These are phyloP conservation scores for Catunica adiposa DNA, from an alignment of 2,329 filamentous ascomycete species.

Conservation along the genomic window DNA sequence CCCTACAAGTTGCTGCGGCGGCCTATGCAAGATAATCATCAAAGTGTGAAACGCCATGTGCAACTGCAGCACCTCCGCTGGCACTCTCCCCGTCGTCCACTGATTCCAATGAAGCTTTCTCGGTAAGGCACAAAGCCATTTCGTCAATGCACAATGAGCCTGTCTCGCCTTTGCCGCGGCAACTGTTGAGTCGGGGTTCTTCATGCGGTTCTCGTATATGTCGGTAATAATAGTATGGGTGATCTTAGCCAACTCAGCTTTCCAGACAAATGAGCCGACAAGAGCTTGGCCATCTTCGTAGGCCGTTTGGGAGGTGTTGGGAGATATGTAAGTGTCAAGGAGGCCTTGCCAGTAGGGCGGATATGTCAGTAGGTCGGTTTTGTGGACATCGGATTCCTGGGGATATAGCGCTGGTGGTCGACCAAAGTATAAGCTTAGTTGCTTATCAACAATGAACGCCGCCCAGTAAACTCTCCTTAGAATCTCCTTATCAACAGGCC, in stretches of 20 bases:
- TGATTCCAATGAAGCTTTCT: slow-evolving; percentile 34
- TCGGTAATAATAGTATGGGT: slow-evolving; percentile 33
- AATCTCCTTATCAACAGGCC: slow-evolving; percentile 29
- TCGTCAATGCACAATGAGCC: slow-evolving; percentile 30
- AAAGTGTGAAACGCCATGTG: slow-evolving; percentile 35
- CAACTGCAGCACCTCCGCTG: slow-evolving; percentile 30
- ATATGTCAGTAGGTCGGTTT: slow-evolving; percentile 32
- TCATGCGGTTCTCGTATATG: slow-evolving; percentile 31
- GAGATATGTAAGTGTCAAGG: slow-evolving; percentile 31
- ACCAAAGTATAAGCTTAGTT: slow-evolving; percentile 34
- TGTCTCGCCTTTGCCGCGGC: slow-evolving; percentile 27
- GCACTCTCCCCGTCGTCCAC: slow-evolving; percentile 31
- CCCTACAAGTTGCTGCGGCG: slow-evolving; percentile 28
- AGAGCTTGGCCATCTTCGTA: slow-evolving; percentile 30
- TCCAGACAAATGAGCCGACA: slow-evolving; percentile 30
- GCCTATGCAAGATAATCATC: slow-evolving; percentile 35
- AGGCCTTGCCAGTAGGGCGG: slow-evolving; percentile 32
- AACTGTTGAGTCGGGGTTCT: slow-evolving; percentile 25
- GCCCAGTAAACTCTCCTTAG: slow-evolving; percentile 34
- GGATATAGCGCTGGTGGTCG: slow-evolving; percentile 33
- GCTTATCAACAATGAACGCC: slow-evolving; percentile 33
- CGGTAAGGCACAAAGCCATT: slow-evolving; percentile 30
- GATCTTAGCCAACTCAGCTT: slow-evolving; percentile 32
- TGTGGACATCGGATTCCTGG: slow-evolving; percentile 31
- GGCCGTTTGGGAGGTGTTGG: slow-evolving; percentile 27